phyloP scores from a whole-genome alignment of 2,329 filamentous ascomycete species.

The Aspergillus quadricinctus region DNA sequence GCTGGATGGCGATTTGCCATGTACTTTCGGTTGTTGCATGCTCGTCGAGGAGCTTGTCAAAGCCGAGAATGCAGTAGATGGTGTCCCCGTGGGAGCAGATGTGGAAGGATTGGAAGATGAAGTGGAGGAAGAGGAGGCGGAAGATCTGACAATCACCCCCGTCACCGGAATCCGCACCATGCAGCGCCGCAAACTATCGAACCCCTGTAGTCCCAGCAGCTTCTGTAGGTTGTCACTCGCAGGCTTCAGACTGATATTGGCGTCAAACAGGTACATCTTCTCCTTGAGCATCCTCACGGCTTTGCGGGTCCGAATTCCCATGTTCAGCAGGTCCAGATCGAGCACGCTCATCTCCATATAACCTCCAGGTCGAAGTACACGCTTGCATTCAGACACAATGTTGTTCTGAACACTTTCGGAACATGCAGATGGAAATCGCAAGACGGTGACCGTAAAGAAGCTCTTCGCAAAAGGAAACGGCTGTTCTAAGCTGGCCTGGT shows the following conservation, averaged over 20 bases:
- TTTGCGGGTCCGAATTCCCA: constrained; percentile 44
- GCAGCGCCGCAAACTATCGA: constrained; percentile 47
- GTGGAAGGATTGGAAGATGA: constrained; percentile 36
- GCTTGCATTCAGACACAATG: constrained; percentile 46
- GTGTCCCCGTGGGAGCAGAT: constrained; percentile 21
- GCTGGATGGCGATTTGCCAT: constrained; percentile 31
- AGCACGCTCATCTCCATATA: constrained; percentile 47
- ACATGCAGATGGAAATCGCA: constrained; percentile 45
- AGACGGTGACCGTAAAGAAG: constrained; percentile 43
- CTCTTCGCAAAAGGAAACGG: constrained; percentile 45
- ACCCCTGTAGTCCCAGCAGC: constrained; percentile 42
- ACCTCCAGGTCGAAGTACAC: constrained; percentile 46
- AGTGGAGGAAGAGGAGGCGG: constrained; percentile 37
- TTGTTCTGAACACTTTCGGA: constrained; percentile 41
- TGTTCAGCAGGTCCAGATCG: constrained; percentile 49
- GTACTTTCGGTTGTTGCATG: constrained; percentile 11
- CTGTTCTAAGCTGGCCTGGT: constrained; percentile 37
- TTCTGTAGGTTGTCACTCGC: constrained; percentile 46
- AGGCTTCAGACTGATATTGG: constrained; percentile 43
- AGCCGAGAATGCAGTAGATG: constrained; percentile 22
- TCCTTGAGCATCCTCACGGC: constrained; percentile 45
- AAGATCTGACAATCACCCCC: constrained; percentile 40
- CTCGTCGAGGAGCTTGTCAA: constrained; percentile 20
- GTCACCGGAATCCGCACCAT: constrained; percentile 48
- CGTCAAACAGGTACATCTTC: constrained; percentile 39